Base-by-base conservation (phyloP, 345 rosid genomes). In the Citrus reticulata region DNA sequence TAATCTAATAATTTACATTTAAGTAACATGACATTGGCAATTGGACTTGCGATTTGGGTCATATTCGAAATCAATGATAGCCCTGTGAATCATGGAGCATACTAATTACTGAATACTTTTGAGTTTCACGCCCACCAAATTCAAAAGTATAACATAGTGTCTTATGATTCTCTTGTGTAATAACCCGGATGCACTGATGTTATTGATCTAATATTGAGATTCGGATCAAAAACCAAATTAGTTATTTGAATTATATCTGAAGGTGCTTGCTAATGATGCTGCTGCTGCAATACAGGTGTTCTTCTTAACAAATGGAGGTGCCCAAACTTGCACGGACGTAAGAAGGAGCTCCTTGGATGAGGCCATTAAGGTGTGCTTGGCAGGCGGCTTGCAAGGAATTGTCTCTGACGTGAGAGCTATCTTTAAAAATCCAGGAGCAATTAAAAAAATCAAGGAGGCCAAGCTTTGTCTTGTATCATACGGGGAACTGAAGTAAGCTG, bases 241-340 rank as follows among this genome's bases (percentile, higher is more conserved):
- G n/a, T 27, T 20, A 30, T 71, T 9, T 51, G 16, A 46, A 20
- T 71, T 5, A 20, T 54, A 17, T 24, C 24, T 13, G 17, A 58
- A 74, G 54, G 30, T 6, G n/a, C 29, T 64, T 67, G 75, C 24
- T 57, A 55, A 51, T 30, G 75, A 3, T 72, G 67, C 16, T 46
- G 75, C 10, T 68, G 67, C n/a, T 68, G 54, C 63, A 19, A 39
- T 29, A 17, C 83, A 92, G 94, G 96, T 92, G 30, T 89, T 86
- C 82, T 92, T 92, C 70, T 82, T 90, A 78, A 92, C 94, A 32
- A 87, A 91, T 82, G 94, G 92, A n/a, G 93, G 93, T 35, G 29
- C 70, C 77, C 92, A 88, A 67, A 85, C 82, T 30, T 88, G 83
- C 80, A 69, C 76, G 3, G 97, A 92, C 62, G 62, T 22, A 25